Conservation (phyloP, 495 filamentous ascomycete species). For the Aspergillus wentii region DNA sequence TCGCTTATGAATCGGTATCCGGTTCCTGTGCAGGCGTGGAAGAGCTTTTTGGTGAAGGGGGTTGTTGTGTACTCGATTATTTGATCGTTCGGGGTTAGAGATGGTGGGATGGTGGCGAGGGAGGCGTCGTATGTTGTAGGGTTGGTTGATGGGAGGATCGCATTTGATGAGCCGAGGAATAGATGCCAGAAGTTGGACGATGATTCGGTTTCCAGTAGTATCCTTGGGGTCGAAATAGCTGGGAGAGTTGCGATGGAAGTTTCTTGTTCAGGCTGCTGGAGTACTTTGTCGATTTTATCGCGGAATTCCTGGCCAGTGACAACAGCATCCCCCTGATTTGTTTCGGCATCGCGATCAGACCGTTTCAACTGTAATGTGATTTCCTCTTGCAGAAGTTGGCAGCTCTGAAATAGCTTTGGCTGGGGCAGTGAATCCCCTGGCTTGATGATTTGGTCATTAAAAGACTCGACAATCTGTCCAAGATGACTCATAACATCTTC, state of each 20-base stretch:
- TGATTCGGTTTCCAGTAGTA: no score
- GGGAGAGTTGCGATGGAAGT: background rate
- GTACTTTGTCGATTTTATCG: background rate
- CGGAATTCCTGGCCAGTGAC: background rate
- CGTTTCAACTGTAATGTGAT: slow-evolving; percentile 6
- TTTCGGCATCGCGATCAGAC: background rate
- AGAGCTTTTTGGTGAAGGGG: slow-evolving; percentile 10
- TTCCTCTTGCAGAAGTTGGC: slow-evolving; percentile 8
- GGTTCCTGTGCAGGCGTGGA: slow-evolving; percentile 9
- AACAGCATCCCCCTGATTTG: background rate
- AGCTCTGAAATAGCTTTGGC: slow-evolving; percentile 5
- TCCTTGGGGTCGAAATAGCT: background rate
- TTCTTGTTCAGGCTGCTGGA: background rate
- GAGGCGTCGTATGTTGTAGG: background rate
- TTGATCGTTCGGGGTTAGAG: background rate
- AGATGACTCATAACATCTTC: slow-evolving; percentile 13
- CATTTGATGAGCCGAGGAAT: slow-evolving; percentile 1
- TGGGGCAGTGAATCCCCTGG: slow-evolving; percentile 3
- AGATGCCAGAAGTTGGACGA: slow-evolving; percentile 3
- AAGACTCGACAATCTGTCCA: slow-evolving; percentile 6
- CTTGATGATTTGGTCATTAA: slow-evolving; percentile 8
- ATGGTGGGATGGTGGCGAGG: background rate
- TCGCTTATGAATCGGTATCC: slow-evolving; percentile 9
- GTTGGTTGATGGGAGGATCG: background rate
- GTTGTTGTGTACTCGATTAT: slow-evolving; percentile 10